Evolutionary conservation across 495 filamentous ascomycete genomes (phyloP), one percentile per base, ranked within the genome.

Genomic region (Pyronema domesticum): DNA sequence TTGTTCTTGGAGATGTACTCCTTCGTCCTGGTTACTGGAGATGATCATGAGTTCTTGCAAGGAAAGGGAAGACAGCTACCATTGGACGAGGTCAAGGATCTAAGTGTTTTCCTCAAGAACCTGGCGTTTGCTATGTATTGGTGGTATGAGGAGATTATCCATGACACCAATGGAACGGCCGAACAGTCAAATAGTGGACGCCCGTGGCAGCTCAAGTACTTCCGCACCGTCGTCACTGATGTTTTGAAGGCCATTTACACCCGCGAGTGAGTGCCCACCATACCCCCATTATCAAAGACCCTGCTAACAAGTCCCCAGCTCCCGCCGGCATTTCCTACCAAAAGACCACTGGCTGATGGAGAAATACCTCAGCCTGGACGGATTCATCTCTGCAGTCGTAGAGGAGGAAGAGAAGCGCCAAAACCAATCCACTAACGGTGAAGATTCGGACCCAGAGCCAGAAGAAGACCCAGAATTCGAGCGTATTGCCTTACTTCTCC

Each of bases 1-100:
- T 74, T 96, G 1, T 99, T 96, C 63, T 73, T 99, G 23, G 91
- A 96, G 60, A 76, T 96, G 9, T 99, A 94, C 67, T 85, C 81
- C 10, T 95, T 96, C 64, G 74, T 95, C 5, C 71, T 96, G 35
- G 82, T 88, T 59, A 76, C 95, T 46, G 95, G 85, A 69, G 93
- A 96, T 60, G 91, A 99, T 56, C 89, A 96, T 53, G 83, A 86
- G 53, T 87, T 87, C 60, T 75, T 86, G 43, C 72, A 50, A 65
- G 58, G 59, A 45, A 65, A 61, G 18, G 62, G 56, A 23, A 44
- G 63, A 3, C 63, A 65, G 33, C 69, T 95, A 17, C 76, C 76
- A 1, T 66, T 95, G 11, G 67, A 67, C 13, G 81, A 94, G 34
- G 70, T 95, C 9, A 79, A 79, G 59, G 74, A 76, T 8, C 75